Conservation (phyloP, 2,329 filamentous ascomycete genomes). For the Raffaelea arxii region DNA sequence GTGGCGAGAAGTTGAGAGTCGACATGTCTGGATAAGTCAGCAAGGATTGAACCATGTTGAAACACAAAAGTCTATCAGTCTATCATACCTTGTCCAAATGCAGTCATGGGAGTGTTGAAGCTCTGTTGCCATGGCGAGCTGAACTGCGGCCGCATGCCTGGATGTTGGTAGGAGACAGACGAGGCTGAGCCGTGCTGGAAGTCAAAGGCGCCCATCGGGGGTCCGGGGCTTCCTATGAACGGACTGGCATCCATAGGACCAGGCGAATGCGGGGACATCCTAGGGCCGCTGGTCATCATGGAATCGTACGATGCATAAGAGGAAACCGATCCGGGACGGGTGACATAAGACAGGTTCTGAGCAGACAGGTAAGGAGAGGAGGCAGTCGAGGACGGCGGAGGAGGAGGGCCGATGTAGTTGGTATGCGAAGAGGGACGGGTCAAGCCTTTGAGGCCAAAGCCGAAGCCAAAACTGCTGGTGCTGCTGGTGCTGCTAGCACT, state of each 20-base stretch:
- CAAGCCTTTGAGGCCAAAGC: constrained; percentile 13
- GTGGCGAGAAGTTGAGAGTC: constrained; percentile 14
- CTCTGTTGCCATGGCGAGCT: constrained; percentile 13
- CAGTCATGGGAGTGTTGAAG: constrained; percentile 11
- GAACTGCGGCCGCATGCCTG: constrained; percentile 15
- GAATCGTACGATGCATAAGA: constrained; percentile 15
- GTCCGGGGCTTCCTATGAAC: constrained; percentile 14
- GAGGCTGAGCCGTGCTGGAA: constrained; percentile 2
- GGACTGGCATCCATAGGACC: constrained; percentile 10
- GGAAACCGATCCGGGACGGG: constrained; percentile 13
- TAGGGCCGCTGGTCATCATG: constrained; percentile 9
- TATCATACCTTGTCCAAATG: constrained; percentile 10
- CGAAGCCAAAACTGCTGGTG: constrained; percentile 14
- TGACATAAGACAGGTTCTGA: constrained; percentile 7
- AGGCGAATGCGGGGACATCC: constrained; percentile 14
- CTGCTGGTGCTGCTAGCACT: constrained; percentile 12
- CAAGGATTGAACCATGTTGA: no score
- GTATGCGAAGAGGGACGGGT: constrained; percentile 15
- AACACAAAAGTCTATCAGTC: no score
- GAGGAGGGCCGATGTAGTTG: constrained; percentile 15
- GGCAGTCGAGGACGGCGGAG: constrained; percentile 11
- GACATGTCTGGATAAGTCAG: constrained; percentile 8
- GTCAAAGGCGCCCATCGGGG: constrained; percentile 12
- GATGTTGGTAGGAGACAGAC: constrained; percentile 8
- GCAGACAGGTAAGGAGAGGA: constrained; percentile 13